Evolutionary conservation across 768 basidiomycete genomes (phyloP), one percentile per base, ranked within the genome.

Genomic region (Mrakia hoshinonis): DNA sequence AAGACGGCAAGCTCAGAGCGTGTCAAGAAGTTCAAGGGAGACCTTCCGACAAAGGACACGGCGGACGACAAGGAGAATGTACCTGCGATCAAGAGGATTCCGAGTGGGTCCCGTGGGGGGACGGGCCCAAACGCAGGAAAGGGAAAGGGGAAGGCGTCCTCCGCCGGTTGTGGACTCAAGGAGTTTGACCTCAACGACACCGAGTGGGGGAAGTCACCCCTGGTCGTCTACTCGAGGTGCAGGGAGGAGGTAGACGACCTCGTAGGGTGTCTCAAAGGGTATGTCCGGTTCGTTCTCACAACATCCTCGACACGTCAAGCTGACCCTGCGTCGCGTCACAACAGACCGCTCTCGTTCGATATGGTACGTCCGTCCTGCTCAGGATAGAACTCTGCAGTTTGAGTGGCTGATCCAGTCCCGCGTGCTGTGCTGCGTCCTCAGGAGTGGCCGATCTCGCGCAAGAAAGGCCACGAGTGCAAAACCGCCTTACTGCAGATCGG

Each of bases 401-500:
- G n/a, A n/a, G n/a, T n/a, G n/a, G n/a, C n/a, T n/a, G n/a, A n/a
- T n/a, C n/a, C n/a, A n/a, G n/a, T n/a, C n/a, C n/a, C n/a, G n/a
- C n/a, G n/a, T n/a, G n/a, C n/a, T n/a, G n/a, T n/a, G n/a, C n/a
- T n/a, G n/a, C n/a, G n/a, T n/a, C n/a, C n/a, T n/a, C 58, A 52
- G 52, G 54, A 71, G 36, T 64, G 70, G 70, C 70, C 70, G 5
- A 52, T 71, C 29, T 65, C 70, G 12, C 62, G 46, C 4, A 47
- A 63, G 1, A 66, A 60, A 43, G 34, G 61, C 29, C 49, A 43
- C 18, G 70, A 71, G 47, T 49, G 49, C 55, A 71, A 71, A 26
- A 71, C 70, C 18, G 70, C 70, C 10, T 51, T 71, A 4, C 10
- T 71, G 31, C 70, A 71, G 54, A 47, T 71, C 24, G 49, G 51